Base-by-base conservation (phyloP, 2,329 filamentous ascomycete species). In the Hymenoscyphus fraxineus region DNA sequence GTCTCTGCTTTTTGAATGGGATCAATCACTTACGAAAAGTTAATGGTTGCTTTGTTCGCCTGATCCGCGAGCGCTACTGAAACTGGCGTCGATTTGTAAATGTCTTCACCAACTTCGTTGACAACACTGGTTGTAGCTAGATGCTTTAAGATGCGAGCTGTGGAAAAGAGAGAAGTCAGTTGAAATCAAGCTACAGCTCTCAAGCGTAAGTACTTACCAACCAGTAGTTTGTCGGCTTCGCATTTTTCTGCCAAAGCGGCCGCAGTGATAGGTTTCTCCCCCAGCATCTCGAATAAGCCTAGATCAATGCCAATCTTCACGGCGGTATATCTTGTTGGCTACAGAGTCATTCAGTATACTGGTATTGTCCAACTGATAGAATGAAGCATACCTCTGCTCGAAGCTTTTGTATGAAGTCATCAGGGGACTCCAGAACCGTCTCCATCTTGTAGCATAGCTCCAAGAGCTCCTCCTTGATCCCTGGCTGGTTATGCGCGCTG, bases 91-190 rank as follows among this genome's bases (percentile, higher is more conserved):
- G 57, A 15, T 38, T 22, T 58, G 57, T 39, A 58, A 2, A 12
- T 39, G 22, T 40, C 32, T 6, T 31, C 6, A 19, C 57, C 57
- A 6, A 22, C 35, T 35, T 58, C 57, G n/a, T 12, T 4, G 4
- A 58, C 16, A 4, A 58, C 40, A 22, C 40, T 40, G 6, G 35
- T 38, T 5, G 57, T 35, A 15, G 27, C 57, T 12, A 58, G 22
- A 22, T 58, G 57, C 15, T 40, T 58, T 35, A 58, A 39, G 6
- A 58, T 40, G 15, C 57, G 32, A 13, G 16, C 57, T 58, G 57
- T 58, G 3, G 12, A n/a, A 27, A 22, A 22, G n/a, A 47, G 4
- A 22, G 1, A 10, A 9, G n/a, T 47, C 44, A 47, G 44, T 19
- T 19, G 2, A 9, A 19, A 1, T 19, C 6, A 7, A 9, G 7